Evolutionary conservation across 345 rosid species (phyloP), one percentile per base, ranked within the genome.

Genomic region (Moricandia moricandioides): DNA sequence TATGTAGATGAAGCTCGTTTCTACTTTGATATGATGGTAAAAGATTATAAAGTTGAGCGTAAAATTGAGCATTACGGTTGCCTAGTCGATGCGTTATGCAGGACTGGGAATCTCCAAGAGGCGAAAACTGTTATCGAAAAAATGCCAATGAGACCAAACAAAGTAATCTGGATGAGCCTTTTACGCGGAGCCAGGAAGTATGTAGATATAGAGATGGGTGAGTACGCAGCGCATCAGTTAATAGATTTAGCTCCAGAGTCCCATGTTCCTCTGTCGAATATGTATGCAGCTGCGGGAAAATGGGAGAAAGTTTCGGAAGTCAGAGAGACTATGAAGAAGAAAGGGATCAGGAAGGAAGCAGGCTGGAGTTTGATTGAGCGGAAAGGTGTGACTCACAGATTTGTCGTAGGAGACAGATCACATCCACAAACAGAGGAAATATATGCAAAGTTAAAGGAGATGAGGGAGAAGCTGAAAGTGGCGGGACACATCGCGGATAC

Each of bases 11-110:
- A 89, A 60, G 92, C 89, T 62, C 84, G 70, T 17, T 12, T 9
- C 30, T 80, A 86, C 82, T 91, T 89, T 39, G 63, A 82, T 61
- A 80, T 76, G 73, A 89, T 89, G 93, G 76, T 47, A 14, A 78
- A 67, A 60, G 84, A 86, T 37, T 84, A 76, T 27, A 79, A 86
- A 40, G 81, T 89, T 43, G 74, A 83, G 65, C 93, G 84, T 33
- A 72, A 77, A 7, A 65, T 85, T 26, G 89, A 88, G 76, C 95
- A 89, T 77, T 91, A 76, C 43, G 88, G 95, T 37, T 91, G 91
- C 76, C 59, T 89, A 75, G 86, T 89, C 5, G 91, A 89, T 61
- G 76, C 83, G 10, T 40, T 86, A 30, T 82, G 93, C 65, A 80
- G 91, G 80, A 82, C 82, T 2, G 93, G 95, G 10, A 67, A 76